Evolutionary conservation across 148 eudicot species (phyloP).

Genomic region (Mesembryanthemum crystallinum): DNA sequence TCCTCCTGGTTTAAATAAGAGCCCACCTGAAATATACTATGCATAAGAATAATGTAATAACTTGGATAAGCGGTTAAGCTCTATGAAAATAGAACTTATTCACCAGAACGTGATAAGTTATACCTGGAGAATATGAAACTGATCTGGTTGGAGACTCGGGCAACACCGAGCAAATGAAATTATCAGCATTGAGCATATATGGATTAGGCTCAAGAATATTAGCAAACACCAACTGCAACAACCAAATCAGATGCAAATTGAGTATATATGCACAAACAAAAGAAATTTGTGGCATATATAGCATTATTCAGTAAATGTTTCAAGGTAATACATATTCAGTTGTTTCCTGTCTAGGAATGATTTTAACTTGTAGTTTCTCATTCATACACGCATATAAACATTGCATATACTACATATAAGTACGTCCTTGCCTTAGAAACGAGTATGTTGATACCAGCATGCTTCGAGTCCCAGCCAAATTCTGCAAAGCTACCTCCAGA

Average conservation of each 20-base stretch:
- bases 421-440: constrained; percentile 49
- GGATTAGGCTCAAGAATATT: constrained; percentile 22
- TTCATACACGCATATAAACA: no score
- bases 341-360: no score
- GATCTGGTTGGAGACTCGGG: constrained; percentile 57
- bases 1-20: constrained; percentile 46
- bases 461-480: constrained; percentile 73
- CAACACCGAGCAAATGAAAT: constrained; percentile 50
- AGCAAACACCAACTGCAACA: constrained; percentile 25
- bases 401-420: background rate
- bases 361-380: no score
- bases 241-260: background rate
- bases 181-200: constrained; percentile 40
- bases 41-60: no score
- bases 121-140: constrained; percentile 42
- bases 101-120: background rate
- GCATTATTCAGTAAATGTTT: no score
- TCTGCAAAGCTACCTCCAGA: constrained; percentile 34
- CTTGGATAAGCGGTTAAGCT: background rate
- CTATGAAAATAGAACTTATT: background rate
- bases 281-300: no score
- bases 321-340: no score
- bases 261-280: background rate
- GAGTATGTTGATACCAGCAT: constrained; percentile 66
- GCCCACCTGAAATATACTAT: constrained; percentile 36